A percentile compares a stretch with the other conserved stretches of the same genome.
phyloP scores from a whole-genome alignment of 768 basidiomycete species.

The Lenzites betulinus region DNA sequence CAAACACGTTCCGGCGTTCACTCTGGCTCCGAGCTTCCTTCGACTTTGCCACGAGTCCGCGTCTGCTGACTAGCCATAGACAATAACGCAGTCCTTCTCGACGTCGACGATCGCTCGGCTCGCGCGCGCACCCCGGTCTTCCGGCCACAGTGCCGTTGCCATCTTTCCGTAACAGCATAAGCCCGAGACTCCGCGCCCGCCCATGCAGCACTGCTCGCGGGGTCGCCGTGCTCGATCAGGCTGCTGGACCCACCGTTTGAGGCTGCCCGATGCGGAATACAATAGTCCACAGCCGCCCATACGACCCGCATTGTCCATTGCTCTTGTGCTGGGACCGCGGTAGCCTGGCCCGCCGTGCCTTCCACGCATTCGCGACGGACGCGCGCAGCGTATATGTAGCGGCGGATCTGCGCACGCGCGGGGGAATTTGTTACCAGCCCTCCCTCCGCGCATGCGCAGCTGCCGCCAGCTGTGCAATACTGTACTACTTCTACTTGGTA shows the following conservation, averaged over 20 bases:
- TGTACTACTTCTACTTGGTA: too few relatives aligned
- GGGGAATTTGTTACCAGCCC: not conserved
- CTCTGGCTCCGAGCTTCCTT: not conserved
- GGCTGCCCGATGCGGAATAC: slow-evolving; percentile 22
- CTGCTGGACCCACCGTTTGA: slow-evolving; percentile 4
- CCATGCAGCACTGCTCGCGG: slow-evolving; percentile 2
- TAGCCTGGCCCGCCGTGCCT: not conserved
- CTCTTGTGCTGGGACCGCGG: slow-evolving; percentile 7
- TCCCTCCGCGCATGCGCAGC: not conserved
- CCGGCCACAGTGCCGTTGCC: not conserved
- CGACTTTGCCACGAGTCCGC: not conserved
- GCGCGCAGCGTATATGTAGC: slow-evolving; percentile 8
- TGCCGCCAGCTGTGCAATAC: too few relatives aligned
- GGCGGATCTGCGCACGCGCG: not conserved
- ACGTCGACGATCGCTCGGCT: not conserved
- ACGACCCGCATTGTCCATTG: slow-evolving; percentile 13
- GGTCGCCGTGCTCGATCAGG: slow-evolving; percentile 6
- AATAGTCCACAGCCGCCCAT: slow-evolving; percentile 17
- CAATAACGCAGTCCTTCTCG: slow-evolving; percentile 18
- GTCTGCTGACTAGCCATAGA: slow-evolving; percentile 17
- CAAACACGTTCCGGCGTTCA: not conserved
- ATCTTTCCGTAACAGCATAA: not conserved
- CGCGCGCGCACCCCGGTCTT: not conserved
- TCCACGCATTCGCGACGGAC: not conserved
- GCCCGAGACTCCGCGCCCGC: not conserved